Evolutionary conservation across 2,329 filamentous ascomycete genomes (phyloP).

Genomic region (Elsinoe arachidis): DNA sequence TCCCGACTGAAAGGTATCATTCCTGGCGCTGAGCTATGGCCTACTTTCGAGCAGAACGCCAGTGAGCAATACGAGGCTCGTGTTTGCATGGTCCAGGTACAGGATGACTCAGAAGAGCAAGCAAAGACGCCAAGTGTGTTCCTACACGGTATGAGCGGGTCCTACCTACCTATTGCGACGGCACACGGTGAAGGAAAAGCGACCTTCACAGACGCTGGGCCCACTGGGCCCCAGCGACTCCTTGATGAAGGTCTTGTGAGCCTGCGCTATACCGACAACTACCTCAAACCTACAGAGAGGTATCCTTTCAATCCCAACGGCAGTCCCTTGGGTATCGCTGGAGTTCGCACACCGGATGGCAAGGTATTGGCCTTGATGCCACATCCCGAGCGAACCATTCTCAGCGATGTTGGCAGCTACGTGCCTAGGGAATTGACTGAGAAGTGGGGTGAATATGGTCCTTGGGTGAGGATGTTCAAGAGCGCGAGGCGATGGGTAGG

Average conservation of each 20-base stretch:
- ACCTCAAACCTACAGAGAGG: conserved; percentile 60
- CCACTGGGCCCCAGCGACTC: conserved; percentile 45
- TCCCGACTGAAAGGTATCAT: conserved; percentile 75
- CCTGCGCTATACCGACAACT: conserved; percentile 80
- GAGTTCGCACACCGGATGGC: conserved; percentile 67
- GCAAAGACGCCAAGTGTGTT: conserved; percentile 60
- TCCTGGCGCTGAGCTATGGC: conserved; percentile 74
- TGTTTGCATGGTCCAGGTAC: conserved; percentile 74
- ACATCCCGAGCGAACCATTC: conserved; percentile 81
- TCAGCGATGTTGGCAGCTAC: conserved; percentile 71
- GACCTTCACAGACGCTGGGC: conserved; percentile 33
- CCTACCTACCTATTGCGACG: conserved; percentile 73
- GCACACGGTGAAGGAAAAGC: conserved; percentile 90
- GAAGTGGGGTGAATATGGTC: conserved; percentile 72
- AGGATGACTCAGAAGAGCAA: conserved; percentile 43
- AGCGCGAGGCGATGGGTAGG: conserved; percentile 85
- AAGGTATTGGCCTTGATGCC: conserved; percentile 86
- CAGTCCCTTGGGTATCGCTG: conserved; percentile 71
- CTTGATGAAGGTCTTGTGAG: conserved; percentile 61
- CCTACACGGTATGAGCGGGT: conserved; percentile 78
- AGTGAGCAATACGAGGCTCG: conserved; percentile 87
- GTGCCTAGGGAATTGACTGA: conserved; percentile 52
- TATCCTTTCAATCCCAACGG: conserved; percentile 92
- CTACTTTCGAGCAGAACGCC: conserved; percentile 74
- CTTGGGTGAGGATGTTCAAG: conserved; percentile 79